phyloP scores from a whole-genome alignment of 371 early-diverging fungal species.

The Syncephalis plumigaleata region DNA sequence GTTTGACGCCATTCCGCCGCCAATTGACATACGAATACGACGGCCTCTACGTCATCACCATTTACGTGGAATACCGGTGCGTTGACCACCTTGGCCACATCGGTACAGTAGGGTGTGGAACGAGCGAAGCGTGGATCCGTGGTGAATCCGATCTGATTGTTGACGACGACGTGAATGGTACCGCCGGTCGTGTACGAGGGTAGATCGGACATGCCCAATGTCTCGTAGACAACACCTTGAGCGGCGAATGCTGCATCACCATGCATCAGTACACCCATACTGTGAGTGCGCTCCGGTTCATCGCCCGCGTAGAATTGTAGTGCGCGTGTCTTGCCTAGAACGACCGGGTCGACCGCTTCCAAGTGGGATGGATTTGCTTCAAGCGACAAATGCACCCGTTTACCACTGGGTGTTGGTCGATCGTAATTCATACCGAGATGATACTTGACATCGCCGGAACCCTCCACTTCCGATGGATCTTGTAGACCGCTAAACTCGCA shows the following conservation, averaged over 20 bases:
- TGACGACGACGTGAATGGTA: conserved; percentile 91
- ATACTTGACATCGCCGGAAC: conserved; percentile 96
- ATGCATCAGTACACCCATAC: conserved; percentile 86
- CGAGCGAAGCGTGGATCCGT: conserved; percentile 90
- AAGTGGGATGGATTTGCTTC: conserved; percentile 97
- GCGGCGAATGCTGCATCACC: conserved; percentile 97
- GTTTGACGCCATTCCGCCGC: conserved; percentile 91
- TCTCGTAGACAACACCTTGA: conserved; percentile 95
- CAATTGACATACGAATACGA: conserved; percentile 79
- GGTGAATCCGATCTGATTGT: conserved; percentile 98
- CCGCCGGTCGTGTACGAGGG: conserved; percentile 92
- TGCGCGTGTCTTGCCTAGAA: conserved; percentile 89
- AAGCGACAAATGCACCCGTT: conserved; percentile 86
- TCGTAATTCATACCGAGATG: conserved; percentile 94
- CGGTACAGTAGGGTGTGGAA: conserved; percentile 92
- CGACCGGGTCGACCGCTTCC: conserved; percentile 96
- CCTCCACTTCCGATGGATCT: conserved; percentile 60
- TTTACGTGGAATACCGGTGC: conserved; percentile 97
- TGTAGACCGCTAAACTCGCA: conserved; percentile 77
- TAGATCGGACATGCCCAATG: conserved; percentile 86
- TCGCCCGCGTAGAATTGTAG: conserved; percentile 86
- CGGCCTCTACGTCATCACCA: conserved; percentile 92
- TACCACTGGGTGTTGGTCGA: conserved; percentile 88
- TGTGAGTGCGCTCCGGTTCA: conserved; percentile 43
- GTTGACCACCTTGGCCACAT: conserved; percentile 88